Conservation (phyloP, 1,284 basidiomycete genomes). For the Melampsora abietis-canadensis region DNA sequence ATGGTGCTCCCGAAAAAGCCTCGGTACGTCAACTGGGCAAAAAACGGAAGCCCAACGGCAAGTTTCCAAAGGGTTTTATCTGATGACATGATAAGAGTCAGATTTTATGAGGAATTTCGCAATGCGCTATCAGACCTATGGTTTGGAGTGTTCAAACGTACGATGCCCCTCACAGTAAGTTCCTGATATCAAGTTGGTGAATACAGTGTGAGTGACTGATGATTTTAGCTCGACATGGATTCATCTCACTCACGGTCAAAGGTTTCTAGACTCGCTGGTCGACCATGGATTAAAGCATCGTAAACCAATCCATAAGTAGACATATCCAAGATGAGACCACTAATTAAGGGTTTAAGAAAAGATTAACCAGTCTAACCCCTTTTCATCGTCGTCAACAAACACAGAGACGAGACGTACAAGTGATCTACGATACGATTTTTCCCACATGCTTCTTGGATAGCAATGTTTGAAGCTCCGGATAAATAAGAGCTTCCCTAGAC, state of each 20-base stretch:
- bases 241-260: slow-evolving; percentile 25
- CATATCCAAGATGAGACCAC: background rate
- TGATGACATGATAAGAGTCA: background rate
- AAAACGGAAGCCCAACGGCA: background rate
- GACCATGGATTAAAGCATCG: slow-evolving; percentile 29
- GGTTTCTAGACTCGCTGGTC: slow-evolving; percentile 15
- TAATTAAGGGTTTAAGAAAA: too few relatives aligned
- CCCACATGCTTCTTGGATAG: background rate
- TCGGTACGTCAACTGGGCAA: background rate
- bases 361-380: too few relatives aligned
- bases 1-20: background rate
- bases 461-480: background rate
- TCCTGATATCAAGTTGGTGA: background rate
- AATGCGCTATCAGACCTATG: too few relatives aligned
- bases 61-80: background rate
- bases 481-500: background rate
- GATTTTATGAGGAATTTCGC: too few relatives aligned
- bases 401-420: background rate
- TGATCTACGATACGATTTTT: background rate
- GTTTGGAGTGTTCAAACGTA: background rate
- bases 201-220: background rate
- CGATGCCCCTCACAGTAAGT: background rate
- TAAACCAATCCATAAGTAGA: slow-evolving; percentile 21
- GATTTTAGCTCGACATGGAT: too few relatives aligned
- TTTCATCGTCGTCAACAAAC: too few relatives aligned